A percentile compares a stretch with the other conserved stretches of the same genome.
Evolutionary conservation across 1,284 basidiomycete genomes (phyloP).

Genomic region (Tilletia indica): DNA sequence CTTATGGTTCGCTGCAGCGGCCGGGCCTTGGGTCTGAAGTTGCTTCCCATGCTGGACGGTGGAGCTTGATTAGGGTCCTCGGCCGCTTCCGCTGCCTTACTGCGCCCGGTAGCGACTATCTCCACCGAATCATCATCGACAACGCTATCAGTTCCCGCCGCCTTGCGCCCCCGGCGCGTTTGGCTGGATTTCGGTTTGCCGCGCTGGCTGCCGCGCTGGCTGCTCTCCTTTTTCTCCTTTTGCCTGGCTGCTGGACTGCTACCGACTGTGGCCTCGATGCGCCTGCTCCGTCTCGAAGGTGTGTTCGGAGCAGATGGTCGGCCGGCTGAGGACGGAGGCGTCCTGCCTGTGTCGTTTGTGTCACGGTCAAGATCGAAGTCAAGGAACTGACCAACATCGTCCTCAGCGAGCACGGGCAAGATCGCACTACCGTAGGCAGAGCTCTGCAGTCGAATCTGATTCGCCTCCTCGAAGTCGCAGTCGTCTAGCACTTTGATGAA

Average conservation of each 20-base stretch:
- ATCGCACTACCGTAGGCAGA: conserved; percentile 13
- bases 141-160: too few species aligned
- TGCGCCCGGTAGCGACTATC: too few species aligned
- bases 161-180: not conserved
- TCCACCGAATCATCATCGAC: too few species aligned
- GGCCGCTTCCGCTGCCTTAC: too few species aligned
- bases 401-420: conserved; percentile 5
- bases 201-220: not conserved
- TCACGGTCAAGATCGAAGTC: conserved; percentile 3
- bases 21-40: conserved; percentile 4
- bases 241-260: conserved; percentile 8
- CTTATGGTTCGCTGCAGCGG: not conserved
- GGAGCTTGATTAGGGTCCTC: too few species aligned
- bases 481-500: not conserved
- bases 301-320: not conserved
- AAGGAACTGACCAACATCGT: conserved; percentile 2
- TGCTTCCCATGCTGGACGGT: not conserved
- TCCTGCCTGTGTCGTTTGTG: not conserved
- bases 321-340: not conserved
- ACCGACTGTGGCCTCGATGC: not conserved
- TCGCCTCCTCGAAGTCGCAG: not conserved
- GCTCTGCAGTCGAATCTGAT: not conserved
- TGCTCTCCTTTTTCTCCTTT: not conserved
- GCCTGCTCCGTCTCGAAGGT: not conserved
- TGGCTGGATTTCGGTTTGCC: not conserved